A percentile compares a stretch with the other conserved stretches of the same genome.
These are phyloP conservation scores for Populus tomentosa DNA, from an alignment of 441 rosid genomes.

Conservation along the genomic window DNA sequence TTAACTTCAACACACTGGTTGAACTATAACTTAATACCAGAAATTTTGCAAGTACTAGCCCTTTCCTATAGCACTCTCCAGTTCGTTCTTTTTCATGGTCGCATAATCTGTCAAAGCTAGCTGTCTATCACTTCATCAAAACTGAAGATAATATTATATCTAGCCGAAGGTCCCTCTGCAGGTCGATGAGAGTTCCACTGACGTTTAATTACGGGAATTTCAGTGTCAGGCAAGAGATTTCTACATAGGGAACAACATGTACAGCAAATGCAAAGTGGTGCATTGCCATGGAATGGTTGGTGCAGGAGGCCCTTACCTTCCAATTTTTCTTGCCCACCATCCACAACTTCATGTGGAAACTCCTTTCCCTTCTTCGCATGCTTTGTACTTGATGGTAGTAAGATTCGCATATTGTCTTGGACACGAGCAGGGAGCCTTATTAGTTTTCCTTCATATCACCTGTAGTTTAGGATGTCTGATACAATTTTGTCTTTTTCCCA, in stretches of 20 bases:
- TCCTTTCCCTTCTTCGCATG: not conserved
- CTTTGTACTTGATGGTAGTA: not conserved
- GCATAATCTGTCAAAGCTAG: no score
- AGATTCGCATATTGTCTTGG: not conserved
- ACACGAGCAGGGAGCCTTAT: no score
- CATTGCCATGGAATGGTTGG: conserved; percentile 88
- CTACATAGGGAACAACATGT: conserved; percentile 44
- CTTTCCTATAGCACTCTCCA: not conserved
- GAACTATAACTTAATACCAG: not conserved
- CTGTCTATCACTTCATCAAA: not conserved
- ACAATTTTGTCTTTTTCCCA: not conserved
- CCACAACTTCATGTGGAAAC: conserved; percentile 76
- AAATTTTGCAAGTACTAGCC: not conserved
- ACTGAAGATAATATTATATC: not conserved
- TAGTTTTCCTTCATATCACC: not conserved
- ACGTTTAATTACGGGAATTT: not conserved
- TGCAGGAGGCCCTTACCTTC: conserved; percentile 84
- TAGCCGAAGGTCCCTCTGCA: not conserved
- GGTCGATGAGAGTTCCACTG: not conserved
- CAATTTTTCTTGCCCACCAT: conserved; percentile 74
- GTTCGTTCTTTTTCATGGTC: no score
- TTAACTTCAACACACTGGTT: no score
- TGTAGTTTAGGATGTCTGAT: not conserved
- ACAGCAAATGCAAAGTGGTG: conserved; percentile 73
- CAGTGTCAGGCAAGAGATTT: conserved; percentile 70